Conservation (phyloP, 352 stramenopile species). For the Phytophthora cryptogea region DNA sequence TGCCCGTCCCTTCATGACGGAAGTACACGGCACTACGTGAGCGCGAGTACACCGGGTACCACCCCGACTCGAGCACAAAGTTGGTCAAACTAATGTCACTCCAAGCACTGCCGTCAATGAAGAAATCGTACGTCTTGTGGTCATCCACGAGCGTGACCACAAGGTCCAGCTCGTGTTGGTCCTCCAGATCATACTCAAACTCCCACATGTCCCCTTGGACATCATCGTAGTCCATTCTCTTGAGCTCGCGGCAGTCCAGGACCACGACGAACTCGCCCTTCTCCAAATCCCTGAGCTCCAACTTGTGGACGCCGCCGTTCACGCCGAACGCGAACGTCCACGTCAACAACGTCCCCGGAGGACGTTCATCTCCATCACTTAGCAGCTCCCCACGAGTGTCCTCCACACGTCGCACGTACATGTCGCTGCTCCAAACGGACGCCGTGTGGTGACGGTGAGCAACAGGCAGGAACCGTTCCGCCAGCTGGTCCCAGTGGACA, state of each 20-base stretch:
- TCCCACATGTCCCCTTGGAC: slow-evolving; percentile 72
- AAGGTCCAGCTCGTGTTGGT: slow-evolving; percentile 71
- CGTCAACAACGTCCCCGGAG: slow-evolving; percentile 48
- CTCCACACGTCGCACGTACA: slow-evolving; percentile 76
- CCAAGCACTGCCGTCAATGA: slow-evolving; percentile 79
- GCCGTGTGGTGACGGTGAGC: slow-evolving; percentile 34
- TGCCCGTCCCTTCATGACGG: slow-evolving; percentile 60
- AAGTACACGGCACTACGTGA: slow-evolving; percentile 79
- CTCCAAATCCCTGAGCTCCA: slow-evolving; percentile 74
- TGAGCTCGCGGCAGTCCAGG: slow-evolving; percentile 67
- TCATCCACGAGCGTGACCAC: slow-evolving; percentile 69
- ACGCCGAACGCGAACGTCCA: slow-evolving; percentile 89
- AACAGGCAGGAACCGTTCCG: slow-evolving; percentile 52
- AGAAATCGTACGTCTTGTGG: slow-evolving; percentile 72
- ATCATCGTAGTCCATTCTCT: slow-evolving; percentile 62
- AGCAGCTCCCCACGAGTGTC: slow-evolving; percentile 49
- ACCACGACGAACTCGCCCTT: slow-evolving; percentile 81
- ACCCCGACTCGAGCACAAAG: slow-evolving; percentile 78
- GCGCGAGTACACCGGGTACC: slow-evolving; percentile 81
- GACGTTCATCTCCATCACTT: slow-evolving; percentile 46
- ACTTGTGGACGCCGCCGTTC: slow-evolving; percentile 73
- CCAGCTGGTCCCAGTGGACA: slow-evolving; percentile 65
- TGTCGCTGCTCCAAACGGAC: slow-evolving; percentile 78
- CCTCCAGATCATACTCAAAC: slow-evolving; percentile 73
- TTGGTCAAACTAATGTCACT: slow-evolving; percentile 77